Evolutionary conservation across 176 grass and related monocot genomes (phyloP), one percentile per base, ranked within the genome.

Genomic region (Cymbopogon citratus): DNA sequence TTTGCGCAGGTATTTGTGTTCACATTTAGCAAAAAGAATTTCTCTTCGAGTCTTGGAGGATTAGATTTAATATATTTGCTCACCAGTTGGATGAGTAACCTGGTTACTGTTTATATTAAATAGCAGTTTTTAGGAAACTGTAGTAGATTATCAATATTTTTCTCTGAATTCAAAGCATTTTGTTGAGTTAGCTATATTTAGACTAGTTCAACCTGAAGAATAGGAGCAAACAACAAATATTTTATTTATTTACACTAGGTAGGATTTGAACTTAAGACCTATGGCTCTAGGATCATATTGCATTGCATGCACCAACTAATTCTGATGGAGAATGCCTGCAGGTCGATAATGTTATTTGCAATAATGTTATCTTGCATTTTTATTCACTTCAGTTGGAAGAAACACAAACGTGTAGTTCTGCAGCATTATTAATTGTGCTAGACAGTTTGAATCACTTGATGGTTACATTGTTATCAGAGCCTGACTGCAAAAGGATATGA

Each of bases 401-500:
- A 78, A 45, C 77, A 76, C 28, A 83, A 78, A 74, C 36, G 9
- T 73, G 6, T 82, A 38, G 14, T 73, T 71, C 21, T 45, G 23
- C 59, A 82, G 25, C 38, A 79, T 82, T 80, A 49, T 78, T 14
- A 61, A 14, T 73, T 79, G 35, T 59, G 61, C 1, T 40, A 67
- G 66, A 85, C 56, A 40, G 18, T 61, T 69, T 69, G 19, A 78
- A 62, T 31, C 9, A 79, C 82, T 68, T 59, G 27, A 75, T 77
- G 73, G 23, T 5, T 81, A 91, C 54, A 90, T 86, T 79, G 31
- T 85, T 65, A 49, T 89, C 85, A 99, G 97, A 69, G 73, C 46
- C 84, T 99, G 83, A 31, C 35, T 71, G 73, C 86, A 59, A 92
- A 81, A 91, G 93, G 97, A n/a, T 99, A 96, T 41, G 93, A 99